phyloP scores from a whole-genome alignment of 2,329 filamentous ascomycete species.

The Helotiales sp. region DNA sequence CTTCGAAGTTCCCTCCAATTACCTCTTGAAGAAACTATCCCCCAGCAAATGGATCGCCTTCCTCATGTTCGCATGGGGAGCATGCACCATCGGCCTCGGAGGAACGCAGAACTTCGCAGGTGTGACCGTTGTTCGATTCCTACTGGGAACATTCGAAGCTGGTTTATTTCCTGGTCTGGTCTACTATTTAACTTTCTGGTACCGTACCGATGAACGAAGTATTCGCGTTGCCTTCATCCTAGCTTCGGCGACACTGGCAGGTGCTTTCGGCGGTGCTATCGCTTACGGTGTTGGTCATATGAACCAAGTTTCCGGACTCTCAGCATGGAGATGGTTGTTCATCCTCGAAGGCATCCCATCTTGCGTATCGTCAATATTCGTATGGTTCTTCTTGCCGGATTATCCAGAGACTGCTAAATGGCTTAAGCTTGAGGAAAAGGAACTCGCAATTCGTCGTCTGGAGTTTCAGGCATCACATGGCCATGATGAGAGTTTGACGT shows the following conservation, averaged over 20 bases:
- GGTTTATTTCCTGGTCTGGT: slow-evolving; percentile 42
- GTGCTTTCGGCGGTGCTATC: slow-evolving; percentile 35
- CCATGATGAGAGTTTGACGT: slow-evolving; percentile 44
- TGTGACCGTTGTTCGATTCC: slow-evolving; percentile 46
- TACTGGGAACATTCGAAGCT: slow-evolving; percentile 51
- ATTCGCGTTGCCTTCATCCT: slow-evolving; percentile 34
- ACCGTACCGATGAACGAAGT: slow-evolving; percentile 30
- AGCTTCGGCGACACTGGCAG: slow-evolving; percentile 33
- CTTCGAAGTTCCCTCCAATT: slow-evolving; percentile 51
- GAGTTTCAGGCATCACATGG: slow-evolving; percentile 43
- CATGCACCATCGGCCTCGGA: slow-evolving; percentile 47
- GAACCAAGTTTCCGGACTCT: slow-evolving; percentile 27
- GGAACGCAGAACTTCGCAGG: slow-evolving; percentile 43
- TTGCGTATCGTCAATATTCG: slow-evolving; percentile 48
- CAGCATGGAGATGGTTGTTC: slow-evolving; percentile 35
- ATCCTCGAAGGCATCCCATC: slow-evolving; percentile 33
- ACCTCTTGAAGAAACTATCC: slow-evolving; percentile 47
- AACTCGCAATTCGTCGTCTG: slow-evolving; percentile 42
- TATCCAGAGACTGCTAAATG: slow-evolving; percentile 49
- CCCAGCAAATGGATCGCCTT: slow-evolving; percentile 51
- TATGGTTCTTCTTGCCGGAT: slow-evolving; percentile 49
- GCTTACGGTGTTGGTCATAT: slow-evolving; percentile 34
- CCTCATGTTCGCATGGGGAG: slow-evolving; percentile 48
- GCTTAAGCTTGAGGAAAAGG: slow-evolving; percentile 45
- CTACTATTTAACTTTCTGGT: slow-evolving; percentile 37